Conservation (phyloP, 148 eudicot genomes). For the Rhododendron ferrugineum region DNA sequence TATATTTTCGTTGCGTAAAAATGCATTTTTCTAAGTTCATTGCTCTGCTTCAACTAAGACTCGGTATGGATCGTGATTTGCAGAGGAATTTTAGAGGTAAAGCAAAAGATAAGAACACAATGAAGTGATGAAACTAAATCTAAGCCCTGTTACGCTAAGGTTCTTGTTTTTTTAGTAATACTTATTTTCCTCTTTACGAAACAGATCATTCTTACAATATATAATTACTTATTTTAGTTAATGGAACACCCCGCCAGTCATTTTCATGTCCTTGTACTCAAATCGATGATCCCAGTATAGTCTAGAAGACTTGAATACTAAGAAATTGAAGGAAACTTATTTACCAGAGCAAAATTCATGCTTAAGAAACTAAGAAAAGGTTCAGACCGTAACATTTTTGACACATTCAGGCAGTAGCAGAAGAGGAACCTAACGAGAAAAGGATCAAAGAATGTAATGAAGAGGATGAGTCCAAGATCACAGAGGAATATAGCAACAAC, state of each 20-base stretch:
- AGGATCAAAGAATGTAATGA: slow-evolving; percentile 48
- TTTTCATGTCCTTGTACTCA: neutral
- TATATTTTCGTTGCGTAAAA: neutral
- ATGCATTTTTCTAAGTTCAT: neutral
- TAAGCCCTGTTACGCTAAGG: no score
- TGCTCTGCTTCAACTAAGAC: neutral
- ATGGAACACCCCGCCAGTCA: neutral
- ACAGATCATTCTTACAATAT: no score
- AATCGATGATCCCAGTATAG: neutral
- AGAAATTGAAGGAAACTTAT: neutral
- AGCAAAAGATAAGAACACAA: neutral
- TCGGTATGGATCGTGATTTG: neutral
- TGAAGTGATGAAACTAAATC: neutral
- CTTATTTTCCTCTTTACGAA: no score
- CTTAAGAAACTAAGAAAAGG: neutral
- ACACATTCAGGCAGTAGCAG: slow-evolving; percentile 39
- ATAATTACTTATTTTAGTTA: no score
- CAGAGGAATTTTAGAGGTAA: neutral
- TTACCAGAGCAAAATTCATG: neutral
- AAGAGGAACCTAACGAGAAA: slow-evolving; percentile 36
- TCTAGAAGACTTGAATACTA: neutral
- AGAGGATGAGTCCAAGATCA: slow-evolving; percentile 57
- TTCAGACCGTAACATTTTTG: neutral
- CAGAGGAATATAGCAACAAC: slow-evolving; percentile 48
- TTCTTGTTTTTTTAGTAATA: no score